Conservation (phyloP, 1,139 yeast genomes). For the Diutina catenulata region DNA sequence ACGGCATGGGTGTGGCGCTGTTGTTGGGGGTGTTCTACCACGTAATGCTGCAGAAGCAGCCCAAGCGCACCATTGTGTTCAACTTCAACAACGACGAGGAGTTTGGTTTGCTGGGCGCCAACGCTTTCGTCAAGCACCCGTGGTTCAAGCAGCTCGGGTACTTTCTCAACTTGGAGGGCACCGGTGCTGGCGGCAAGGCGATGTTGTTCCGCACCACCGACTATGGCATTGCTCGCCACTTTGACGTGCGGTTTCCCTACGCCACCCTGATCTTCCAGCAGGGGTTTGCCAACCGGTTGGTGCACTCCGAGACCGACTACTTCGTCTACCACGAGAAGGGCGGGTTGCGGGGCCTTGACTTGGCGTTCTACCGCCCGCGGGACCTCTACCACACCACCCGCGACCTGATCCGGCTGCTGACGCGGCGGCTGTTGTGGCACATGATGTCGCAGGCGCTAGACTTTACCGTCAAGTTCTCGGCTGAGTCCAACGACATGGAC, state of each 20-base stretch:
- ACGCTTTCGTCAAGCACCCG: slow-evolving; percentile 59
- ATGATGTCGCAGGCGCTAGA: slow-evolving; percentile 69
- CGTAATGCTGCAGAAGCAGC: slow-evolving; percentile 32
- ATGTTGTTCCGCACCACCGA: slow-evolving; percentile 78
- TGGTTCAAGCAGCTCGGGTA: slow-evolving; percentile 56
- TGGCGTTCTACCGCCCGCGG: slow-evolving; percentile 54
- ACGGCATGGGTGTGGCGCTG: slow-evolving; percentile 85
- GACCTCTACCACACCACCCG: slow-evolving; percentile 69
- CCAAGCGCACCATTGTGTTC: slow-evolving; percentile 62
- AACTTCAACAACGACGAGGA: slow-evolving; percentile 89
- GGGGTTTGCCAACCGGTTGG: slow-evolving; percentile 63
- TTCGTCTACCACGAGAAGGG: slow-evolving; percentile 58
- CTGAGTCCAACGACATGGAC: slow-evolving; percentile 22
- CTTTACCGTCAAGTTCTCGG: slow-evolving; percentile 29
- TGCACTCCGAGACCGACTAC: slow-evolving; percentile 80
- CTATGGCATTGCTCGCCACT: slow-evolving; percentile 41
- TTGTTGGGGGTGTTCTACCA: slow-evolving; percentile 58
- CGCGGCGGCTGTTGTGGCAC: slow-evolving; percentile 64
- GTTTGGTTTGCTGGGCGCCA: slow-evolving; percentile 79
- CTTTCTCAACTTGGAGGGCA: slow-evolving; percentile 85
- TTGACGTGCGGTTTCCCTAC: slow-evolving; percentile 55
- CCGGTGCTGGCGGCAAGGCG: slow-evolving; percentile 90
- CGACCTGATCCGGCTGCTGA: slow-evolving; percentile 57
- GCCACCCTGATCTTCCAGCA: slow-evolving; percentile 74
- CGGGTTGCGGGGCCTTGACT: slow-evolving; percentile 66